Evolutionary conservation across 345 rosid species (phyloP).

Genomic region (Gossypium mustelinum): DNA sequence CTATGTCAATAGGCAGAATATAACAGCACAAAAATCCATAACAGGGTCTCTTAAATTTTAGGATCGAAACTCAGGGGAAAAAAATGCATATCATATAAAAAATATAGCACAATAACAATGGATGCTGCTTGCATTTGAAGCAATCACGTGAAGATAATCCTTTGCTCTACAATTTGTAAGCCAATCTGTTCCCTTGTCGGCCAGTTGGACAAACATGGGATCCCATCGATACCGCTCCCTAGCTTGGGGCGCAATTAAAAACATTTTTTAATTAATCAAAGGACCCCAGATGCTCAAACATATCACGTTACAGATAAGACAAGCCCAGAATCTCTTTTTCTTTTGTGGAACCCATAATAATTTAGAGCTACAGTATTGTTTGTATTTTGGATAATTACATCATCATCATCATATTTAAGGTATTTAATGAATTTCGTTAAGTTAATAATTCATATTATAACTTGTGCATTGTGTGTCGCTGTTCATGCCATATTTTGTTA

Average conservation of each 20-base stretch:
- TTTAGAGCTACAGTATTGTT: background rate
- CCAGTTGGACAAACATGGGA: constrained; percentile 1
- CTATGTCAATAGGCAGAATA: background rate
- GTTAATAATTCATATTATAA: too few species aligned
- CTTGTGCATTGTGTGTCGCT: too few species aligned
- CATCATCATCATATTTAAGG: too few species aligned
- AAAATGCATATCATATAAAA: background rate
- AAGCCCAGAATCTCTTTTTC: background rate
- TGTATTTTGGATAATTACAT: too few species aligned
- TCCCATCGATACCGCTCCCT: background rate
- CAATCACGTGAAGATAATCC: constrained; percentile 6
- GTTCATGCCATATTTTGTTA: too few species aligned
- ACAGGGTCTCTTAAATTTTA: background rate
- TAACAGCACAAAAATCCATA: background rate
- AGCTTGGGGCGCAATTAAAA: background rate
- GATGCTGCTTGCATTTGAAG: background rate
- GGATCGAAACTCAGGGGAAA: background rate
- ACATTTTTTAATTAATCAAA: background rate
- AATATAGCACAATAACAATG: background rate
- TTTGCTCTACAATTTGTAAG: background rate
- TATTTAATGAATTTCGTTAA: too few species aligned
- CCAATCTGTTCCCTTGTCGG: background rate
- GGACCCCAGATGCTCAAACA: background rate
- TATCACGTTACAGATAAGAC: background rate
- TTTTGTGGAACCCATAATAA: background rate